A percentile compares a stretch with the other conserved stretches of the same genome.
Conservation (phyloP, 2,329 filamentous ascomycete genomes). For the Alternaria gaisen region DNA sequence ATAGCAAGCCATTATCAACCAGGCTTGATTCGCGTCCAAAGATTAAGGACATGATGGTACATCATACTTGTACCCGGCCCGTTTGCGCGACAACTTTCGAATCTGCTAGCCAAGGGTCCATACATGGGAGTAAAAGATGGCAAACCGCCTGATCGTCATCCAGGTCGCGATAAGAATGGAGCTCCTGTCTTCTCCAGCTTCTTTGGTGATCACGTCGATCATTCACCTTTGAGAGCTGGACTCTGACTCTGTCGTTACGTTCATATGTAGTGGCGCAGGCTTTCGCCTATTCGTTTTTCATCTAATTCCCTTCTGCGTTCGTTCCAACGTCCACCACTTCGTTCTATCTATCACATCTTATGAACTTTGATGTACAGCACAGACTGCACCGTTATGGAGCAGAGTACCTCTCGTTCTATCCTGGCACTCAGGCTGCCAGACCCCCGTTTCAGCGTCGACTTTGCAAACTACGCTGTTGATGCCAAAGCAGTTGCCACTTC, state of each 20-base stretch:
- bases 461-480: conserved; percentile 23
- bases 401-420: conserved; percentile 21
- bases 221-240: conserved; percentile 13
- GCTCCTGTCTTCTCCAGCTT: conserved; percentile 11
- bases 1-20: neutral
- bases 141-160: neutral
- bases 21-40: conserved; percentile 6
- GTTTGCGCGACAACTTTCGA: conserved; percentile 13
- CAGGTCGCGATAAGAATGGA: conserved; percentile 6
- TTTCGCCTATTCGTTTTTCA: neutral
- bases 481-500: conserved; percentile 10
- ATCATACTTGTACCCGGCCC: conserved; percentile 1
- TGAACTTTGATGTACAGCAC: neutral
- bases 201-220: conserved; percentile 1
- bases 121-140: conserved; percentile 5
- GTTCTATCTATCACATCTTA: neutral
- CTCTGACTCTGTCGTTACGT: conserved; percentile 11
- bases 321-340: neutral
- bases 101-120: conserved; percentile 16
- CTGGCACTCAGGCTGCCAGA: conserved; percentile 35
- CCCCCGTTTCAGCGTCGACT: conserved; percentile 35
- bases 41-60: conserved; percentile 6
- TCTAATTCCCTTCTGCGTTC: neutral
- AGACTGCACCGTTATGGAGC: conserved; percentile 22
- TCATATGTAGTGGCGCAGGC: conserved; percentile 11